These are phyloP conservation scores for Cryptosporidium canis DNA, from an alignment of 169 alveolate species.

Conservation along the genomic window DNA sequence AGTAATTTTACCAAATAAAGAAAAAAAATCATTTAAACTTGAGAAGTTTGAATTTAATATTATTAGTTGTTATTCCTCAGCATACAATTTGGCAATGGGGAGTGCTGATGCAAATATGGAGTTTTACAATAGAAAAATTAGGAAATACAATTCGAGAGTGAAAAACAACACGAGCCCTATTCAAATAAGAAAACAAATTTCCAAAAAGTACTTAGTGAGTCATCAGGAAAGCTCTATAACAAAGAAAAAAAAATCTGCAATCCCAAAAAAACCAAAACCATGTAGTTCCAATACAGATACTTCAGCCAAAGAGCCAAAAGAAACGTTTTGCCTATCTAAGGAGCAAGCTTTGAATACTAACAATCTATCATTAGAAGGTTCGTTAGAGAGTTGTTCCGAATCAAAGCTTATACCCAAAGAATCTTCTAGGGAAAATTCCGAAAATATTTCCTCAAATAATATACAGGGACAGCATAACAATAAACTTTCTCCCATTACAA, in stretches of 20 bases:
- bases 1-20: conserved; percentile 1
- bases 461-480: neutral
- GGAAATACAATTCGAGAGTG: conserved; percentile 26
- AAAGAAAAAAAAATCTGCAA: neutral
- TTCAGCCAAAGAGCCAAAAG: neutral
- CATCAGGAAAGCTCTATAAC: neutral
- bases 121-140: neutral
- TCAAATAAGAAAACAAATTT: neutral
- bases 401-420: neutral
- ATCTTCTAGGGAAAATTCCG: neutral
- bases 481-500: neutral
- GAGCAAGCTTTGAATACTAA: neutral
- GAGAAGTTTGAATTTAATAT: conserved; percentile 28
- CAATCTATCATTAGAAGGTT: neutral
- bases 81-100: conserved; percentile 8
- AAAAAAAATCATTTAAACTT: conserved; percentile 10
- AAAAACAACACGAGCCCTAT: neutral
- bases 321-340: neutral
- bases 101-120: neutral
- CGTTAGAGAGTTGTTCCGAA: neutral
- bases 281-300: neutral
- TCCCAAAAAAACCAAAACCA: neutral
- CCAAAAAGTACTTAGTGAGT: neutral
- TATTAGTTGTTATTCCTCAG: conserved; percentile 24
- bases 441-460: neutral